Evolutionary conservation across 2,329 filamentous ascomycete species (phyloP).

Genomic region (Elsinoe batatas): DNA sequence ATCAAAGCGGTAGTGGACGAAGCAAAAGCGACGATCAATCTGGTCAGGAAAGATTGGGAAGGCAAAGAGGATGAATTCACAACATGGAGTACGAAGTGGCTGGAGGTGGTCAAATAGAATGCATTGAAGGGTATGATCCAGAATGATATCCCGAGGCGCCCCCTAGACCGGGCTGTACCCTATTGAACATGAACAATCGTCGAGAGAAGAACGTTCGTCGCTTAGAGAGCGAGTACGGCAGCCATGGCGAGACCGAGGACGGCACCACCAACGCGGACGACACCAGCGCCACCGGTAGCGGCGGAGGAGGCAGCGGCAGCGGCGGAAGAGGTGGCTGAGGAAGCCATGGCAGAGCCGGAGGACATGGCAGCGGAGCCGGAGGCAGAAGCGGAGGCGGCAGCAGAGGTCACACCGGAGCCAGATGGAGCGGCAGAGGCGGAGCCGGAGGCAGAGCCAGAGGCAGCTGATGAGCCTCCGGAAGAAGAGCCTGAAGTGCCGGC

Average conservation of each 20-base stretch:
- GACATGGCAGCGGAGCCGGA: constrained; percentile 15
- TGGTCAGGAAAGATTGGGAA: constrained; percentile 52
- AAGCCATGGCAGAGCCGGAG: neutral
- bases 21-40: constrained; percentile 46
- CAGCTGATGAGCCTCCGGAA: neutral
- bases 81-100: constrained; percentile 58
- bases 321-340: neutral
- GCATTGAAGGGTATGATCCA: neutral
- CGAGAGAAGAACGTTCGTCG: neutral
- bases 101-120: constrained; percentile 22
- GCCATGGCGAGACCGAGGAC: constrained; percentile 9
- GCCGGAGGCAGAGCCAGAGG: neutral
- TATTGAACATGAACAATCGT: neutral
- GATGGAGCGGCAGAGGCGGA: neutral
- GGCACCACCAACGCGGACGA: constrained; percentile 8
- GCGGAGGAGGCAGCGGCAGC: constrained; percentile 4
- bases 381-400: constrained; percentile 10
- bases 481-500: neutral
- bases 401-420: neutral
- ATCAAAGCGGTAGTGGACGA: constrained; percentile 53
- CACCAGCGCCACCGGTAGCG: constrained; percentile 13
- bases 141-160: constrained; percentile 13
- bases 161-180: constrained; percentile 1
- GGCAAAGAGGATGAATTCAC: constrained; percentile 66
- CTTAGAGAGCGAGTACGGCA: constrained; percentile 13